Evolutionary conservation across 2,329 filamentous ascomycete genomes (phyloP), one percentile per base, ranked within the genome.

Genomic region (Aureobasidium subglaciale): DNA sequence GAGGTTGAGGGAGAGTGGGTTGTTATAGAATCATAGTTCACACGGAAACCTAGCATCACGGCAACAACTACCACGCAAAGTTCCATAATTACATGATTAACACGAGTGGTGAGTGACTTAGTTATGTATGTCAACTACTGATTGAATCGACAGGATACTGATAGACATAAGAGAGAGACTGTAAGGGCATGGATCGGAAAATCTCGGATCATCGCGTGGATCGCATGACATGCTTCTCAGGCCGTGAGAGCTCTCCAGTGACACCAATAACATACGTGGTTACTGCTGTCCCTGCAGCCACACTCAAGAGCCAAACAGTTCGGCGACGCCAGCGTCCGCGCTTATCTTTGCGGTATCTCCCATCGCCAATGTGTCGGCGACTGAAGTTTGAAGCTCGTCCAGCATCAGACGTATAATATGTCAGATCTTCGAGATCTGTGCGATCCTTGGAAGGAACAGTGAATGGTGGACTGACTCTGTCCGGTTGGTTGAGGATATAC

Each of bases 251-350:
- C 61, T 86, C 83, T 1, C 73, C 72, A n/a, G 82, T 70, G 13
- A 83, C 75, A 8, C 83, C 82, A 18, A 81, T 69, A 1, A 76
- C 77, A 62, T 86, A 87, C 1, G 78, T 77, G 2, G 78, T 68
- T 1, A 77, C 81, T 1, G 75, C 80, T 1, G 82, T 70, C 68
- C 77, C 81, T 0, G 72, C 73, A 2, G 80, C 81, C 0, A 81
- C 80, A 0, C 83, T 60, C 2, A 80, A 59, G 20, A 82, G 61
- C 59, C 77, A 78, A 16, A 56, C 54, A 29, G 64, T 18, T 9
- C 52, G 55, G 6, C 61, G 52, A n/a, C 59, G 49, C 22, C 58
- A 58, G 63, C 76, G 79, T 0, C 70, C 73, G 1, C 77, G 57
- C 32, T 20, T 50, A 2, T 50, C 46, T 20, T 70, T 65, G 57